These are phyloP conservation scores for Debaryomyces castellii DNA, from an alignment of 805 yeast genomes.

Conservation along the genomic window DNA sequence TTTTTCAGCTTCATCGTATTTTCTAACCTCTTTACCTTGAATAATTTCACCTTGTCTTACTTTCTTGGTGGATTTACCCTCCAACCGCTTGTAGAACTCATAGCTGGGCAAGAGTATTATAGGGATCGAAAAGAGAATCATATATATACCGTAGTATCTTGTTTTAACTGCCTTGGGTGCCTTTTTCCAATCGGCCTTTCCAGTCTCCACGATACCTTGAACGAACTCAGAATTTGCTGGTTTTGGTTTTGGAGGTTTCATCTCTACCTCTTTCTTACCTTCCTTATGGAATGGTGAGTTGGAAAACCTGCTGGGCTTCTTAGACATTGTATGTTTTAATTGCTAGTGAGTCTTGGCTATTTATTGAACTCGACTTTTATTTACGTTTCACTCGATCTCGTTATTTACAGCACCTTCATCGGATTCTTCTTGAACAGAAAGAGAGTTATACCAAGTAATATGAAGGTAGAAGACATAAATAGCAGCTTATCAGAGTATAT, in stretches of 20 bases:
- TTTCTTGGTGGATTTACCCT: conserved; percentile 40
- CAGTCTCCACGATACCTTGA: conserved; percentile 37
- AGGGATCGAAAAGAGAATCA: conserved; percentile 40
- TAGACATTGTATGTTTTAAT: conserved; percentile 1
- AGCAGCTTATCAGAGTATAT: conserved; percentile 5
- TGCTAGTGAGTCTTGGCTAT: too few relatives aligned
- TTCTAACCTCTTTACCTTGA: conserved; percentile 31
- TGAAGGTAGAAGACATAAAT: background rate
- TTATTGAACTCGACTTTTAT: too few relatives aligned
- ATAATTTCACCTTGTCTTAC: conserved; percentile 40
- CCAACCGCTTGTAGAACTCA: conserved; percentile 35
- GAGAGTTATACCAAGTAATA: background rate
- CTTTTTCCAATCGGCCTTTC: conserved; percentile 43
- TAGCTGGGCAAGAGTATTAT: conserved; percentile 30
- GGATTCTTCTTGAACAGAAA: background rate
- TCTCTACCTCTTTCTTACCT: conserved; percentile 11
- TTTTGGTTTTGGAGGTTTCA: conserved; percentile 12
- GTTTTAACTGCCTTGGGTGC: conserved; percentile 38
- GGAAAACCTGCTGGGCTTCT: conserved; percentile 18
- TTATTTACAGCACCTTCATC: background rate
- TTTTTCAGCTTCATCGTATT: conserved; percentile 38
- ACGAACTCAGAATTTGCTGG: conserved; percentile 31
- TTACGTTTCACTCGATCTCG: background rate
- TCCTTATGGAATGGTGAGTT: conserved; percentile 33
- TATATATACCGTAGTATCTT: conserved; percentile 36